Evolutionary conservation across 345 rosid genomes (phyloP).

Genomic region (Isatis tinctoria): DNA sequence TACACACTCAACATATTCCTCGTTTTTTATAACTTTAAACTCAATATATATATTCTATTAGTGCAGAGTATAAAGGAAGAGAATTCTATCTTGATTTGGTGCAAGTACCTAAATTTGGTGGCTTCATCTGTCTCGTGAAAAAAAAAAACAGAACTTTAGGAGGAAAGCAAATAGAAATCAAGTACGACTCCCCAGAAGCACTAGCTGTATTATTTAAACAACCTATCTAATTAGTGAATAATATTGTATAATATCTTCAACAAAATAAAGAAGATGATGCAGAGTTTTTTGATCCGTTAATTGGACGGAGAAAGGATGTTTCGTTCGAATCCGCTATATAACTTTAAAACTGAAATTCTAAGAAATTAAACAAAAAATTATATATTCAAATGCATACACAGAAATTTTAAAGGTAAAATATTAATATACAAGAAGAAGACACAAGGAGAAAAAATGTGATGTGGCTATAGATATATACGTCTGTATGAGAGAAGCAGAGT

Average conservation of each 20-base stretch:
- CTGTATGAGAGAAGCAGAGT: not conserved
- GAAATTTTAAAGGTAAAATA: not conserved
- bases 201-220: not conserved
- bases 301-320: not conserved
- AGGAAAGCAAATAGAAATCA: not conserved
- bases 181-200: not conserved
- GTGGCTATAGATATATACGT: not conserved
- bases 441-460: not conserved
- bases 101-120: constrained; percentile 4
- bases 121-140: not conserved
- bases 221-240: not conserved
- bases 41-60: not conserved
- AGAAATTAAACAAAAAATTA: not conserved
- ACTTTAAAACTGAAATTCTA: not conserved
- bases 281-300: not conserved
- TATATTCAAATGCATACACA: not conserved
- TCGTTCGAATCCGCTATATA: not conserved
- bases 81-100: constrained; percentile 12
- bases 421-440: not conserved
- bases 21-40: no score
- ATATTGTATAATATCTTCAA: constrained; percentile 11
- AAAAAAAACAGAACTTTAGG: not conserved
- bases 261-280: not conserved
- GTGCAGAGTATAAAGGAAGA: not conserved
- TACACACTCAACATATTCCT: not conserved